Evolutionary conservation across 768 basidiomycete genomes (phyloP).

Genomic region (Gloeostereum incarnatum): DNA sequence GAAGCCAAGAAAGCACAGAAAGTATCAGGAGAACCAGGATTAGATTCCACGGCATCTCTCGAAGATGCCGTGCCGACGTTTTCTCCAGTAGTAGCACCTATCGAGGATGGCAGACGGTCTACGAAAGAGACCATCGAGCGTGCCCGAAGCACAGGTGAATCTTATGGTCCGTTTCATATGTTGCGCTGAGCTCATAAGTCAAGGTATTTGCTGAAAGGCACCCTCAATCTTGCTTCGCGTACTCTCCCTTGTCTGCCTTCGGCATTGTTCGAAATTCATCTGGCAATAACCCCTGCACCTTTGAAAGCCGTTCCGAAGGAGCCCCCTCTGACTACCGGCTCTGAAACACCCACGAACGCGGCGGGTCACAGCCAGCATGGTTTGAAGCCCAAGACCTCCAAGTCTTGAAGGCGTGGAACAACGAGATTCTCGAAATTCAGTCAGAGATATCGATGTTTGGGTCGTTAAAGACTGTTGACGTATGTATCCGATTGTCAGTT

Average conservation of each 20-base stretch:
- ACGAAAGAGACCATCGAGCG: constrained; percentile 71
- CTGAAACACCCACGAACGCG: constrained; percentile 23
- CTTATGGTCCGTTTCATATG: constrained; percentile 12
- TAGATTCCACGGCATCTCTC: constrained; percentile 28
- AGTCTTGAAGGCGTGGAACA: constrained; percentile 71
- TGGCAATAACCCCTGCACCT: constrained; percentile 64
- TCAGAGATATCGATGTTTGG: constrained; percentile 81
- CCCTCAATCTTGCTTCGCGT: constrained; percentile 68
- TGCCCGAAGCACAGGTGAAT: constrained; percentile 67
- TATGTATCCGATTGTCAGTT: constrained; percentile 24
- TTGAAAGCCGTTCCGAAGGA: constrained; percentile 58
- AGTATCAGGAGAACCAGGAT: constrained; percentile 14
- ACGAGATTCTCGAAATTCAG: constrained; percentile 72
- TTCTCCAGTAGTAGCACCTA: constrained; percentile 13
- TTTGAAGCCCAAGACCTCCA: constrained; percentile 77
- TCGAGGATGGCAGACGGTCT: constrained; percentile 50
- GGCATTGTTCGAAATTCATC: constrained; percentile 71
- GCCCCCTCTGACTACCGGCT: constrained; percentile 36
- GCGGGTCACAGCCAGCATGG: constrained; percentile 52
- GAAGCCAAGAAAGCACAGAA: constrained; percentile 59
- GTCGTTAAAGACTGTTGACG: constrained; percentile 72
- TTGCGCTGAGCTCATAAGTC: constrained; percentile 36
- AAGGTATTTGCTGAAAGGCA: constrained; percentile 38
- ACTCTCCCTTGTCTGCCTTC: constrained; percentile 67
- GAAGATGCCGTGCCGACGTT: constrained; percentile 37